Evolutionary conservation across 2,329 filamentous ascomycete genomes (phyloP).

Genomic region (Penicillium psychrosexuale): DNA sequence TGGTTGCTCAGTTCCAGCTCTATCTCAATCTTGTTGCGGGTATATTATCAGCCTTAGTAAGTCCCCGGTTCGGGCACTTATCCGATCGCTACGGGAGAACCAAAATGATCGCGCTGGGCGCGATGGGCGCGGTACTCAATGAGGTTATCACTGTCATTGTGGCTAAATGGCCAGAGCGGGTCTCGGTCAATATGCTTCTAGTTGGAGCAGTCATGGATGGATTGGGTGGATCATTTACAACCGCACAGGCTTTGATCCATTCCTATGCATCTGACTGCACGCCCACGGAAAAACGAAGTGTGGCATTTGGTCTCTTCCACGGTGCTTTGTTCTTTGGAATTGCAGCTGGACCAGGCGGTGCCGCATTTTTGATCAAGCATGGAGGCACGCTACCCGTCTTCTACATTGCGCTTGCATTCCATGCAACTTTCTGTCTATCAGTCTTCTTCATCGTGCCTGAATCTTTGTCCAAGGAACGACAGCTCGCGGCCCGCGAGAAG

Average conservation of each 20-base stretch:
- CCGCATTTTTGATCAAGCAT: conserved; percentile 72
- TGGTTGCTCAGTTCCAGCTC: conserved; percentile 74
- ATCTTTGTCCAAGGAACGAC: conserved; percentile 72
- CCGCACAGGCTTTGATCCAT: conserved; percentile 72
- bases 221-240: conserved; percentile 81
- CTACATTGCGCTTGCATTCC: conserved; percentile 71
- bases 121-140: conserved; percentile 67
- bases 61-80: conserved; percentile 76
- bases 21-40: conserved; percentile 72
- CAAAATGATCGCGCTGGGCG: conserved; percentile 68
- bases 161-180: conserved; percentile 66
- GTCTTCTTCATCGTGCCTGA: conserved; percentile 74
- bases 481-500: conserved; percentile 67
- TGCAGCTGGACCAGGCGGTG: conserved; percentile 77
- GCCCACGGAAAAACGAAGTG: conserved; percentile 70
- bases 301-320: conserved; percentile 86
- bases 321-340: conserved; percentile 86
- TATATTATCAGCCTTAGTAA: conserved; percentile 72
- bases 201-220: conserved; percentile 77
- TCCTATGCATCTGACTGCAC: conserved; percentile 91
- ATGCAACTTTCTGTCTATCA: conserved; percentile 70
- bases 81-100: conserved; percentile 86
- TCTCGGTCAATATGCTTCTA: conserved; percentile 77
- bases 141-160: conserved; percentile 78
- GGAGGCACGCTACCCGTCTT: conserved; percentile 78